phyloP scores from a whole-genome alignment of 805 yeast species.

The Jamesozyma hellenica region DNA sequence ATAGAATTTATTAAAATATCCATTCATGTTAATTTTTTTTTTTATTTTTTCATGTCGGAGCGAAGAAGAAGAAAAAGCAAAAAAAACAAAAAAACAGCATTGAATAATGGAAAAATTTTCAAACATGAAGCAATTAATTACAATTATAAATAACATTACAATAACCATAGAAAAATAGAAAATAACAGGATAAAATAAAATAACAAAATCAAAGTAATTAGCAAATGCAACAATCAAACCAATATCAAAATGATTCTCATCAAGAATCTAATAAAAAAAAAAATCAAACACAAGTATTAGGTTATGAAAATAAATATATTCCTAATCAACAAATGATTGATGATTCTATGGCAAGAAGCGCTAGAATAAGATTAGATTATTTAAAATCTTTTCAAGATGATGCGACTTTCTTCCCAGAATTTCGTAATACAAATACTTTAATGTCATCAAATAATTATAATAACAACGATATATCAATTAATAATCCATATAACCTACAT shows the following conservation, averaged over 20 bases:
- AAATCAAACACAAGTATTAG: background rate
- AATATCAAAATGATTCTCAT: background rate
- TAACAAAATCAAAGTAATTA: too few relatives aligned
- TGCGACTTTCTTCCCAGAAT: conserved; percentile 21
- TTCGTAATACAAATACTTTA: conserved; percentile 1
- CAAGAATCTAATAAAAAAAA: background rate
- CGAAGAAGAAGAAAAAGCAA: too few relatives aligned
- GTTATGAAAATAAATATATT: background rate
- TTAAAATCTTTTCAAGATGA: conserved; percentile 26
- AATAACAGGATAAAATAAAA: too few relatives aligned
- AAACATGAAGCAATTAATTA: too few relatives aligned
- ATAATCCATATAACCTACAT: background rate
- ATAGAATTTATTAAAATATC: too few relatives aligned
- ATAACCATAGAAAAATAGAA: too few relatives aligned
- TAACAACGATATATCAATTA: conserved; percentile 1
- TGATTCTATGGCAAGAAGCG: conserved; percentile 19
- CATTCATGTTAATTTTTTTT: too few relatives aligned
- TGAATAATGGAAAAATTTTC: too few relatives aligned
- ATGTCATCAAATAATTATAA: background rate
- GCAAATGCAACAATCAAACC: background rate
- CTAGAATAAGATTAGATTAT: conserved; percentile 20
- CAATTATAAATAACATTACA: too few relatives aligned
- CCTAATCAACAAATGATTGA: conserved; percentile 7
- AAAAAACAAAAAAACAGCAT: too few relatives aligned
- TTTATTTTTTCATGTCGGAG: too few relatives aligned